A percentile compares a stretch with the other conserved stretches of the same genome.
Evolutionary conservation across 2,329 filamentous ascomycete species (phyloP).

Genomic region (Talaromyces amestolkiae): DNA sequence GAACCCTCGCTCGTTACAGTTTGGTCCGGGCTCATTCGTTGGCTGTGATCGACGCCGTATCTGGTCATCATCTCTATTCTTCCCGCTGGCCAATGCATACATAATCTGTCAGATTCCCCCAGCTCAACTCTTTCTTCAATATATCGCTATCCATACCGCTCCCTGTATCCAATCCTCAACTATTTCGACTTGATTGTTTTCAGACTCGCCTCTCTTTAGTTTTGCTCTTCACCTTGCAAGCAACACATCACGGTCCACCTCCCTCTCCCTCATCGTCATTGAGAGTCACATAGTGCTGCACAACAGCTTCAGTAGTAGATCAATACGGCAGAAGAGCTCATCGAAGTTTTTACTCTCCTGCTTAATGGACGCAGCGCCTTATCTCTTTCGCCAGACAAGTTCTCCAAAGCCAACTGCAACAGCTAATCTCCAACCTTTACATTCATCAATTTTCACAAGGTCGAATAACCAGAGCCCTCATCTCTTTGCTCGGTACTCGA

Average conservation of each 20-base stretch:
- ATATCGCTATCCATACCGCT: not conserved
- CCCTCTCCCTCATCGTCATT: not conserved
- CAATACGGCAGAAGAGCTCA: not conserved
- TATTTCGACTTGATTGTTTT: not conserved
- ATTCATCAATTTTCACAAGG: not conserved
- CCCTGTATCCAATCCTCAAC: not conserved
- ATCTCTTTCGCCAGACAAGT: not conserved
- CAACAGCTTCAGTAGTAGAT: not conserved
- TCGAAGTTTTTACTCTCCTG: not conserved
- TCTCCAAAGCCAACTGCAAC: not conserved
- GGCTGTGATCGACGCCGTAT: constrained; percentile 16
- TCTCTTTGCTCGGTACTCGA: not conserved
- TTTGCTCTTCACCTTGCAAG: not conserved
- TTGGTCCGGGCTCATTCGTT: constrained; percentile 11
- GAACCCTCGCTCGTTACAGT: constrained; percentile 11
- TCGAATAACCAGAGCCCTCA: not conserved
- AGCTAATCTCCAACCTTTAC: not conserved
- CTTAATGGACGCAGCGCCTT: constrained; percentile 8
- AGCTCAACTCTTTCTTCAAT: not conserved
- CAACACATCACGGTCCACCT: not conserved
- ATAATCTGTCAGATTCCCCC: constrained; percentile 11
- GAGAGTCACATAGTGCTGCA: not conserved
- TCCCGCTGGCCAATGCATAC: constrained; percentile 10
- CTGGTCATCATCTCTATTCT: constrained; percentile 12
- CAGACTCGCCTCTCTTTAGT: not conserved